Evolutionary conservation across 345 rosid genomes (phyloP).

Genomic region (Camelina hispida): DNA sequence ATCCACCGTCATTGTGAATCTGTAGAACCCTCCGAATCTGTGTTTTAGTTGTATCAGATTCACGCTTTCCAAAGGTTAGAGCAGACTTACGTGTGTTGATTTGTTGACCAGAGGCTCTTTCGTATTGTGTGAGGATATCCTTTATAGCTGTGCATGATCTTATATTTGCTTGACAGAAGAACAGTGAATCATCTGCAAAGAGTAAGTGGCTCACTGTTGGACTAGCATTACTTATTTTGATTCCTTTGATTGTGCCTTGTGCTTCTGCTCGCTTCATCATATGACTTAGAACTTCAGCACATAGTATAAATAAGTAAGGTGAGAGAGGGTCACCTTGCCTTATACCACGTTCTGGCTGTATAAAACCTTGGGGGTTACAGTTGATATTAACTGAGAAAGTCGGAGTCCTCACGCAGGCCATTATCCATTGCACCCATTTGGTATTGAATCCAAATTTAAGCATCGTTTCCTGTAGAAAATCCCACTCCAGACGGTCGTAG

Average conservation of each 20-base stretch:
- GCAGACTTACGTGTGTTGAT: neutral
- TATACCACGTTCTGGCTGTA: accelerated
- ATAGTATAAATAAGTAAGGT: neutral
- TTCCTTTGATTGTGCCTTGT: neutral
- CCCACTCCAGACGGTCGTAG: neutral
- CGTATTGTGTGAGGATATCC: neutral
- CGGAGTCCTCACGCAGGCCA: neutral
- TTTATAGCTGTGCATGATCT: no score
- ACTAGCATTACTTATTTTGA: no score
- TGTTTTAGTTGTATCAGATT: neutral
- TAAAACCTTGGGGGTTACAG: neutral
- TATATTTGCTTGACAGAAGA: no score
- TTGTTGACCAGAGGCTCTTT: neutral
- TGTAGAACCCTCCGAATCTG: neutral
- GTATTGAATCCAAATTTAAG: accelerated
- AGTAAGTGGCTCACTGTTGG: no score
- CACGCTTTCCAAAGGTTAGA: accelerated
- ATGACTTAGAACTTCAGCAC: neutral
- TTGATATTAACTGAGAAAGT: neutral
- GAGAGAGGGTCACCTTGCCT: neutral
- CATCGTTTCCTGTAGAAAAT: neutral
- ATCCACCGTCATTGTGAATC: neutral
- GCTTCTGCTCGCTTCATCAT: neutral
- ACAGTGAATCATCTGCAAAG: neutral
- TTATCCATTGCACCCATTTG: neutral